phyloP scores from a whole-genome alignment of 495 filamentous ascomycete genomes.

The Penicillium canescens region DNA sequence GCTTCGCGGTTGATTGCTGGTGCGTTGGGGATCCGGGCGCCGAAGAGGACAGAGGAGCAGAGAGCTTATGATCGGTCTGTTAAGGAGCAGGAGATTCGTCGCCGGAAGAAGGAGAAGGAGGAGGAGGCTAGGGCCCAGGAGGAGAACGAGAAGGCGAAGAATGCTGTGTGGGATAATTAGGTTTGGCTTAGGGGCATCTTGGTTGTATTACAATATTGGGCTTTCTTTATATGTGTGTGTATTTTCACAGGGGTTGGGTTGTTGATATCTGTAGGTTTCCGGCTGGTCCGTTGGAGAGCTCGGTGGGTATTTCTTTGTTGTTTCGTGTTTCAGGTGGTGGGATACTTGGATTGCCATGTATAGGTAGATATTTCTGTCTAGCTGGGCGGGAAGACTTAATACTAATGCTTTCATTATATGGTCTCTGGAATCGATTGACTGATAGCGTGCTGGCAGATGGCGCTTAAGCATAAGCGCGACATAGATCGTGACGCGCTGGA shows the following conservation, averaged over 20 bases:
- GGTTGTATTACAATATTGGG: conserved; percentile 7
- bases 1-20: conserved; percentile 88
- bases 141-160: conserved; percentile 69
- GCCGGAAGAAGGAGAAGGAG: conserved; percentile 68
- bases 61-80: conserved; percentile 80
- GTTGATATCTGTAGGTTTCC: conserved; percentile 1
- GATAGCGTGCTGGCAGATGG: no score
- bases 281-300: background rate
- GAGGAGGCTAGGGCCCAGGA: conserved; percentile 64
- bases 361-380: no score
- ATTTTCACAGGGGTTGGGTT: conserved; percentile 1
- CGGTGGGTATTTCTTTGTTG: background rate
- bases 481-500: no score
- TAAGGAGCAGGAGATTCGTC: conserved; percentile 81
- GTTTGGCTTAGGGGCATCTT: background rate
- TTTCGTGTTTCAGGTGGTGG: background rate
- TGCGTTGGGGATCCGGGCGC: conserved; percentile 79
- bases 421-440: no score
- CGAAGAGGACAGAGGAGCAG: conserved; percentile 84
- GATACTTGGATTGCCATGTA: no score
- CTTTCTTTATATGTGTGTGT: conserved; percentile 3
- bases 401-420: no score
- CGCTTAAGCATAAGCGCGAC: no score
- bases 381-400: no score
- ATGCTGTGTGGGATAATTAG: conserved; percentile 74